A percentile compares a stretch with the other conserved stretches of the same genome.
Conservation (phyloP, 345 rosid species). For the Linum lewisii region DNA sequence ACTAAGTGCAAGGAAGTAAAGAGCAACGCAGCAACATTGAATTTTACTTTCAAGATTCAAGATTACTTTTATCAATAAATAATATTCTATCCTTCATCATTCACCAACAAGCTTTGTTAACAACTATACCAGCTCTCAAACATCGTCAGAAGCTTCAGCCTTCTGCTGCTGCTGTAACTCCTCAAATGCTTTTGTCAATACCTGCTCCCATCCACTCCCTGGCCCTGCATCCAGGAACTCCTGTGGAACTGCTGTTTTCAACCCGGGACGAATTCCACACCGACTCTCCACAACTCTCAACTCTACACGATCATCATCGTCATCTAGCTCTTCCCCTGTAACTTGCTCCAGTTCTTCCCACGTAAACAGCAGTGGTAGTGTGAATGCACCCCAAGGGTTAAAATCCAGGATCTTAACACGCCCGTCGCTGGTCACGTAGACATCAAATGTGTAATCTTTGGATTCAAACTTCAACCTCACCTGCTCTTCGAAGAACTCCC, state of each 20-base stretch:
- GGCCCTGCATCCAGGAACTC: constrained; percentile 57
- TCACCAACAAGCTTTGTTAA: too few relatives aligned
- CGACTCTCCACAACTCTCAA: constrained; percentile 64
- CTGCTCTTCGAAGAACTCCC: constrained; percentile 33
- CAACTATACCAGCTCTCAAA: too few relatives aligned
- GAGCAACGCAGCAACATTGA: too few relatives aligned
- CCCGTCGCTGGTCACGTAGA: constrained; percentile 42
- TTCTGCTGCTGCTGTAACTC: constrained; percentile 16
- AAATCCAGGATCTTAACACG: constrained; percentile 63
- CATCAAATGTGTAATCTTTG: constrained; percentile 56
- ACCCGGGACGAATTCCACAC: constrained; percentile 48
- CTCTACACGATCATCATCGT: constrained; percentile 23
- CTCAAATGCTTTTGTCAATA: constrained; percentile 49
- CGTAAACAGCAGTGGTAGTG: constrained; percentile 55
- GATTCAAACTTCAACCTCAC: constrained; percentile 45
- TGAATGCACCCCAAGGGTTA: constrained; percentile 78
- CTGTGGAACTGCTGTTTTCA: constrained; percentile 62
- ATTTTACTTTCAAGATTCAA: too few relatives aligned
- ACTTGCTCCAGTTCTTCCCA: constrained; percentile 68
- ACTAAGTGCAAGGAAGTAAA: too few relatives aligned
- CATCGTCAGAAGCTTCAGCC: neutral
- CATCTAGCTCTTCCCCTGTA: constrained; percentile 13
- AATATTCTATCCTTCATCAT: too few relatives aligned
- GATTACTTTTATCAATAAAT: too few relatives aligned
- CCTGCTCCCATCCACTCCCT: constrained; percentile 79